These are phyloP conservation scores for Venustampulla echinocandica DNA, from an alignment of 495 filamentous ascomycete species.

Conservation along the genomic window DNA sequence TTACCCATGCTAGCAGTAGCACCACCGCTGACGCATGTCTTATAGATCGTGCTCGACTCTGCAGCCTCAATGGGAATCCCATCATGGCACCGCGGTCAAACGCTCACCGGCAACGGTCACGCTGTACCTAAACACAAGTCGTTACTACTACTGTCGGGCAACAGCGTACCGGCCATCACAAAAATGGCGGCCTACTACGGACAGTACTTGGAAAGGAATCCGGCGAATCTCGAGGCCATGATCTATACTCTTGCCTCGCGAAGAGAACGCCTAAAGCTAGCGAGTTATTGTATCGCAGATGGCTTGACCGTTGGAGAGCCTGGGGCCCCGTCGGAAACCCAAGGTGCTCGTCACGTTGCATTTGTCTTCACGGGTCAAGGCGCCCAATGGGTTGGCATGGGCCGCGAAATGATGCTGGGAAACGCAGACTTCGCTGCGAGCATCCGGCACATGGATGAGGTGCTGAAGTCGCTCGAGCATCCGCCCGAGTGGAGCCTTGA, in stretches of 20 bases:
- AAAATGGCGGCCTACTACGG: background rate
- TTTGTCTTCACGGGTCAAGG: constrained; percentile 22
- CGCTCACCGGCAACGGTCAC: background rate
- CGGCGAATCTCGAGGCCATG: background rate
- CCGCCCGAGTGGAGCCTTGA: background rate
- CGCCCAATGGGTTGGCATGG: constrained; percentile 48
- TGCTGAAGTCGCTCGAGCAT: background rate
- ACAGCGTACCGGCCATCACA: background rate
- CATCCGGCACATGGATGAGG: background rate
- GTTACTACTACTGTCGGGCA: background rate
- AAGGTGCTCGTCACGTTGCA: background rate
- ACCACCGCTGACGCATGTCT: too few species aligned
- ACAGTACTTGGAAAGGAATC: background rate
- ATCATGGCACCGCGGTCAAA: too few species aligned
- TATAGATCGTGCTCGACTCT: constrained; percentile 37
- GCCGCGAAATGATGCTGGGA: constrained; percentile 36
- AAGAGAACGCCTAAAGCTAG: background rate
- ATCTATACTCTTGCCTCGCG: background rate
- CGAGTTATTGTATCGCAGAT: background rate
- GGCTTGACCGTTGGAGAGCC: background rate
- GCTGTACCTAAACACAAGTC: background rate
- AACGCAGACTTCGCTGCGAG: constrained; percentile 28
- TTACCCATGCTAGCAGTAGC: too few species aligned
- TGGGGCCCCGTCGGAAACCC: too few species aligned
- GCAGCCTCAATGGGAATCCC: constrained; percentile 6